A percentile compares a stretch with the other conserved stretches of the same genome.
Evolutionary conservation across 192 early-diverging fungal genomes (phyloP).

Genomic region (Phlyctochytrium bullatum): DNA sequence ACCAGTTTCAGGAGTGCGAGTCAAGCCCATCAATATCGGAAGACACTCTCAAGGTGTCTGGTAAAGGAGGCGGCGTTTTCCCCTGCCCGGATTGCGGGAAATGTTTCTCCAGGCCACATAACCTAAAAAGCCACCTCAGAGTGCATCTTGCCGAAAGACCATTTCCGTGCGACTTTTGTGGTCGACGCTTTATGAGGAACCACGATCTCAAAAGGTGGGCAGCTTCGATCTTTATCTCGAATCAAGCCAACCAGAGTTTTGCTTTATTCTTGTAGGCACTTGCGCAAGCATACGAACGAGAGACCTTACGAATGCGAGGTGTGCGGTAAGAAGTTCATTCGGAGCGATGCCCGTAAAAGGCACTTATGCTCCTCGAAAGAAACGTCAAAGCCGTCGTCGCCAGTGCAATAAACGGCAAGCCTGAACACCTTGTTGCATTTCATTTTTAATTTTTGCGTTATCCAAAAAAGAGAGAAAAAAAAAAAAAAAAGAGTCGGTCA

Average conservation of each 20-base stretch:
- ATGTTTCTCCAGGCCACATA: conserved; percentile 57
- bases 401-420: no score
- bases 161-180: conserved; percentile 58
- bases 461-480: conserved; percentile 39
- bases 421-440: no score
- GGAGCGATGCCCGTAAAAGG: conserved; percentile 28
- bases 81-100: conserved; percentile 56
- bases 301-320: conserved; percentile 31
- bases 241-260: neutral
- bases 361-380: no score
- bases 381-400: no score
- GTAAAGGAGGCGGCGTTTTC: no score
- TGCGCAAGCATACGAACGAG: conserved; percentile 27
- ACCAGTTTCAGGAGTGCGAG: no score
- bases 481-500: no score
- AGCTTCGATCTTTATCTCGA: neutral
- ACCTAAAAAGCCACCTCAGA: conserved; percentile 62
- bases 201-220: conserved; percentile 58
- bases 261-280: conserved; percentile 48
- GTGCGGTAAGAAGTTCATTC: conserved; percentile 28
- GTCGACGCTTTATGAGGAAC: conserved; percentile 65
- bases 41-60: no score
- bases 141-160: conserved; percentile 54
- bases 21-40: no score
- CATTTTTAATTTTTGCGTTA: no score